Evolutionary conservation across 176 grass and related monocot species (phyloP).

Genomic region (Leersia perrieri): DNA sequence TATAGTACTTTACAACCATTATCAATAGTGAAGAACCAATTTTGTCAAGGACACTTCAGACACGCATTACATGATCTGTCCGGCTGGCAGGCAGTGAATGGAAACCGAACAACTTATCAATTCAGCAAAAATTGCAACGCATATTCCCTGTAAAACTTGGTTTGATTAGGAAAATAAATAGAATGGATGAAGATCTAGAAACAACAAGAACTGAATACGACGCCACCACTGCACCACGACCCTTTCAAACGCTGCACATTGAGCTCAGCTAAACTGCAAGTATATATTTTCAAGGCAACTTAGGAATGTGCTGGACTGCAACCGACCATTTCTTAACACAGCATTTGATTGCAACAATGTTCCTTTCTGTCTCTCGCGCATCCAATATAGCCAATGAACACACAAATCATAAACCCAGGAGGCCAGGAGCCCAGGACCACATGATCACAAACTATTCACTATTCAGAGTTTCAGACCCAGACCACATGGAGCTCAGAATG

Average conservation of each 20-base stretch:
- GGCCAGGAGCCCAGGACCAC: too few species aligned
- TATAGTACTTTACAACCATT: too few species aligned
- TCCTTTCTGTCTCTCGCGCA: background rate
- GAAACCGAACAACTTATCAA: too few species aligned
- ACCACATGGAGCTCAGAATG: background rate
- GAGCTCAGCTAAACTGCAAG: background rate
- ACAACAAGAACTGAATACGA: background rate
- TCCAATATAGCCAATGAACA: background rate
- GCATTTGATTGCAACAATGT: background rate
- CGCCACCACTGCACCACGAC: too few species aligned
- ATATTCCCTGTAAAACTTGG: background rate
- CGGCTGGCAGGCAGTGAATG: background rate
- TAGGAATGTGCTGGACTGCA: background rate
- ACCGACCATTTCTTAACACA: background rate
- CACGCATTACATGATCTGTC: background rate
- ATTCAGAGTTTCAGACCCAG: too few species aligned
- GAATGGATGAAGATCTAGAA: background rate
- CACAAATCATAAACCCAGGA: background rate
- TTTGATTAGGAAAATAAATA: background rate
- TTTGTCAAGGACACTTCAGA: too few species aligned
- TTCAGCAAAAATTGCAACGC: background rate
- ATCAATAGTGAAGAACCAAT: too few species aligned
- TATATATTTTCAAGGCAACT: background rate
- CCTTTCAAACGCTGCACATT: background rate
- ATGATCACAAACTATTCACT: background rate